Evolutionary conservation across 2,329 filamentous ascomycete genomes (phyloP).

Genomic region (Colletotrichum euphorbiae): DNA sequence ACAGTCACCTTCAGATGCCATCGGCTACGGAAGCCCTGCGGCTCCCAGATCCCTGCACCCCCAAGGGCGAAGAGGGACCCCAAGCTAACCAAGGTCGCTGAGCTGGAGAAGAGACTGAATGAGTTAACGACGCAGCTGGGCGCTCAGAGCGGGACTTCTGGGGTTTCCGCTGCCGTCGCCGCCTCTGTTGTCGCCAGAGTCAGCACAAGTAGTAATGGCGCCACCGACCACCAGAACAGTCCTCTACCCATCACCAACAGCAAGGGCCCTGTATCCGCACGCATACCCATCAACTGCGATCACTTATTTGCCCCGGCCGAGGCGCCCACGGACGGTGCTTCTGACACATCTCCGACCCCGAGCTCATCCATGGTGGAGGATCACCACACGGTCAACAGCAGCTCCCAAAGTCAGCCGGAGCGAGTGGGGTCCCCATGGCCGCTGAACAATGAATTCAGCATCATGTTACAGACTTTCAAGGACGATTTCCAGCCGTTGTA

Average conservation of each 20-base stretch:
- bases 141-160: constrained; percentile 32
- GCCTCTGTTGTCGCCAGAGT: not conserved
- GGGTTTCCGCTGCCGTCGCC: not conserved
- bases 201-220: not conserved
- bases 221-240: constrained; percentile 32
- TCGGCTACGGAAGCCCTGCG: constrained; percentile 60
- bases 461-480: constrained; percentile 53
- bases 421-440: constrained; percentile 55
- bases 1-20: constrained; percentile 53
- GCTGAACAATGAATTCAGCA: constrained; percentile 53
- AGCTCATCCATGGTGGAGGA: constrained; percentile 42
- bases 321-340: not conserved
- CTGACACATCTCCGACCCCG: constrained; percentile 32
- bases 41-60: constrained; percentile 60
- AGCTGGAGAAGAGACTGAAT: constrained; percentile 62
- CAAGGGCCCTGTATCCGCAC: constrained; percentile 23
- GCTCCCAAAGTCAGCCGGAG: not conserved
- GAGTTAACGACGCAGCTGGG: constrained; percentile 61
- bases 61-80: constrained; percentile 59
- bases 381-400: constrained; percentile 35
- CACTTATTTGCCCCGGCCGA: constrained; percentile 51
- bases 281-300: constrained; percentile 44
- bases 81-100: constrained; percentile 61
- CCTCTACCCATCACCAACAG: constrained; percentile 26
- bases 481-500: constrained; percentile 51